Percentiles rank a stretch among this genome's conserved stretches.
These are phyloP conservation scores for Angomonas ambiguus DNA, from an alignment of 208 protist species.

Conservation along the genomic window DNA sequence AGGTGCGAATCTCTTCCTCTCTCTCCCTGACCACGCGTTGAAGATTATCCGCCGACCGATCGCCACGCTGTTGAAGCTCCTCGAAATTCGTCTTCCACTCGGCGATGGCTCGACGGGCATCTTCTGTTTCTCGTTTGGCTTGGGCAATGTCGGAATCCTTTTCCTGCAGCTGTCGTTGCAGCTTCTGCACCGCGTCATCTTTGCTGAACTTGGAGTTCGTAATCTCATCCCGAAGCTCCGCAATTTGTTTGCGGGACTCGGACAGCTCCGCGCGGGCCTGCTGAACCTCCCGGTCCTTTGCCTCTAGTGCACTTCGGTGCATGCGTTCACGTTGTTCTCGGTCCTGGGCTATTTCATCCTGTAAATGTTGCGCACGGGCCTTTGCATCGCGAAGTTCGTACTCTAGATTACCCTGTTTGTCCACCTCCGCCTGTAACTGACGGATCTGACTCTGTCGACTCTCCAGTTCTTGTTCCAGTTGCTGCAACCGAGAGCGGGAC, in stretches of 20 bases:
- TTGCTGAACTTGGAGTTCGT: constrained; percentile 23
- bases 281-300: constrained; percentile 54
- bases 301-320: constrained; percentile 24
- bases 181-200: constrained; percentile 31
- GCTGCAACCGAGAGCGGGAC: constrained; percentile 15
- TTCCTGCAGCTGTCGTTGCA: constrained; percentile 38
- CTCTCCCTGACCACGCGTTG: constrained; percentile 38
- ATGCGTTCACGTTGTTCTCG: constrained; percentile 30
- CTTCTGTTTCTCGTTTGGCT: constrained; percentile 39
- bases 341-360: constrained; percentile 41
- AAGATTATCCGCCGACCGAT: constrained; percentile 21
- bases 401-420: constrained; percentile 25
- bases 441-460: constrained; percentile 25
- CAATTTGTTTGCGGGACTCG: constrained; percentile 32
- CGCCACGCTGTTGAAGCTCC: constrained; percentile 41
- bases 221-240: constrained; percentile 40
- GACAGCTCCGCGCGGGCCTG: constrained; percentile 32
- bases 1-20: constrained; percentile 44
- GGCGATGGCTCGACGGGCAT: constrained; percentile 26
- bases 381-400: constrained; percentile 38
- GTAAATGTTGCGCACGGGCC: constrained; percentile 30
- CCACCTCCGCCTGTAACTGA: constrained; percentile 26
- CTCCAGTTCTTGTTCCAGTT: constrained; percentile 36
- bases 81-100: constrained; percentile 52
- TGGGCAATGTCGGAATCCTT: constrained; percentile 42